Conservation (phyloP, 768 basidiomycete genomes). For the Tricholoma sp. region DNA sequence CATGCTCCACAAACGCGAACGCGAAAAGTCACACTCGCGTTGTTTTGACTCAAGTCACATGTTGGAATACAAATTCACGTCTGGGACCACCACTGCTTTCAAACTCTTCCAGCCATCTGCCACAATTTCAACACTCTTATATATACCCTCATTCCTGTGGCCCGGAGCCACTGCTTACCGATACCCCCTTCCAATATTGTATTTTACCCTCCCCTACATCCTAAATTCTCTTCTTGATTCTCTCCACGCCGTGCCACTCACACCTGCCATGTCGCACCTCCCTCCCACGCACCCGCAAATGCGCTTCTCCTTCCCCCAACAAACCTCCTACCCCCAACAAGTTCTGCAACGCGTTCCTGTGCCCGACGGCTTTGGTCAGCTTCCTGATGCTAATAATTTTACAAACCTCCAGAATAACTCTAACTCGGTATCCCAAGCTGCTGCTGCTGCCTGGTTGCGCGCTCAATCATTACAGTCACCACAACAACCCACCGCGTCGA, state of each 20-base stretch:
- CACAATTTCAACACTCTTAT: background rate
- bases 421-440: background rate
- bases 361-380: background rate
- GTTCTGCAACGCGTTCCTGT: background rate
- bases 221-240: background rate
- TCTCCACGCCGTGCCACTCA: background rate
- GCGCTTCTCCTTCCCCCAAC: background rate
- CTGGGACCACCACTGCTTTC: background rate
- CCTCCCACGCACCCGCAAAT: background rate
- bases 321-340: background rate
- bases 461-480: background rate
- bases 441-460: background rate
- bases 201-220: background rate
- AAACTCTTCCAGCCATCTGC: background rate
- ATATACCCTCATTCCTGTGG: background rate
- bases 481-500: background rate
- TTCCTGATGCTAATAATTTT: background rate
- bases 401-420: background rate
- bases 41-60: constrained; percentile 1
- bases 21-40: background rate
- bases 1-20: background rate
- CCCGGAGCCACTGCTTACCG: background rate
- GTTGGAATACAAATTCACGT: background rate
- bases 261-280: background rate
- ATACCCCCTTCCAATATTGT: background rate